Conservation (phyloP, 306 rosid species). For the Casuarina cunninghamiana region DNA sequence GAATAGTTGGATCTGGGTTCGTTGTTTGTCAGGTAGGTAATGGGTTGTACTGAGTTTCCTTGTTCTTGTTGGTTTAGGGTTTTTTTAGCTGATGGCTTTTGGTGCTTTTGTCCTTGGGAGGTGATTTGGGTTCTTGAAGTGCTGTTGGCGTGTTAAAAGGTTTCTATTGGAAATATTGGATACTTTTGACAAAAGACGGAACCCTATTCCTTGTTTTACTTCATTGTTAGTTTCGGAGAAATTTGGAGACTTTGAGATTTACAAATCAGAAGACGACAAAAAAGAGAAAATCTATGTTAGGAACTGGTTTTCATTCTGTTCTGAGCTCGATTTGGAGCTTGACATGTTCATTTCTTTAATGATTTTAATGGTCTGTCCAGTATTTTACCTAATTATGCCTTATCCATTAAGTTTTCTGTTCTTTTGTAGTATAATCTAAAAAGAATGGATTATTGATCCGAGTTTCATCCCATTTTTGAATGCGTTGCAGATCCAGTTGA, state of each 20-base stretch:
- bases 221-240: neutral
- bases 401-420: neutral
- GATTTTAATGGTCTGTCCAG: slow-evolving; percentile 23
- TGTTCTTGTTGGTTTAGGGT: slow-evolving; percentile 15
- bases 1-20: slow-evolving; percentile 49
- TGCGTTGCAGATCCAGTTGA: slow-evolving; percentile 51
- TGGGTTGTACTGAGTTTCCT: slow-evolving; percentile 31
- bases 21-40: slow-evolving; percentile 12
- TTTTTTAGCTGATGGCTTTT: slow-evolving; percentile 36
- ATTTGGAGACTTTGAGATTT: neutral
- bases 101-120: slow-evolving; percentile 14
- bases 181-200: neutral
- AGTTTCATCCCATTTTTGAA: slow-evolving; percentile 10
- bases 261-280: neutral
- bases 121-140: slow-evolving; percentile 10
- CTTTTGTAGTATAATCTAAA: neutral
- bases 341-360: slow-evolving; percentile 15
- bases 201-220: neutral
- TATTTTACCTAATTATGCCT: neutral
- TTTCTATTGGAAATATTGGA: neutral
- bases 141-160: neutral
- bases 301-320: slow-evolving; percentile 9
- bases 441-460: slow-evolving; percentile 22
- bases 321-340: slow-evolving; percentile 14
- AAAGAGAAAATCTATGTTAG: neutral